Evolutionary conservation across 345 rosid species (phyloP).

Genomic region (Punica granatum): DNA sequence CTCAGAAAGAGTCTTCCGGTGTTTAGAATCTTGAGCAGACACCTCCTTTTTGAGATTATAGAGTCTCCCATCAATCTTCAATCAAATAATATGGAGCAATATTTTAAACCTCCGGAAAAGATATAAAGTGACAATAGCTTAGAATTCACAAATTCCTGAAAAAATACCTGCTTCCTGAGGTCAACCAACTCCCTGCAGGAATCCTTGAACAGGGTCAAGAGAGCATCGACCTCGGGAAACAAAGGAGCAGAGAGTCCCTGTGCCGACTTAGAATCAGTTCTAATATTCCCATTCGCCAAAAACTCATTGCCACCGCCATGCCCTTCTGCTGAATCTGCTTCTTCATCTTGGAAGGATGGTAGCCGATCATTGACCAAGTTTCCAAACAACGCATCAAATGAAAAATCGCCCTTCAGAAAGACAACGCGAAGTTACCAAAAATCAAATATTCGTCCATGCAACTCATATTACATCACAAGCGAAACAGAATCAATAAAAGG

Average conservation of each 20-base stretch:
- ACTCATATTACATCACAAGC: neutral
- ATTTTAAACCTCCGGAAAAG: neutral
- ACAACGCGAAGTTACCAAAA: neutral
- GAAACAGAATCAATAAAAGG: neutral
- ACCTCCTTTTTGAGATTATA: conserved; percentile 86
- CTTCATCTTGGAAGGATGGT: conserved; percentile 84
- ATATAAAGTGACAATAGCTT: neutral
- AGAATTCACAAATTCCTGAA: conserved; percentile 1
- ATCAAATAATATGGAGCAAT: conserved; percentile 11
- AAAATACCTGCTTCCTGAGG: conserved; percentile 79
- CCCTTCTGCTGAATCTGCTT: conserved; percentile 55
- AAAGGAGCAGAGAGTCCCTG: conserved; percentile 58
- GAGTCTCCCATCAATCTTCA: conserved; percentile 85
- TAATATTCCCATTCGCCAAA: conserved; percentile 58
- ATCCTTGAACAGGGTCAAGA: conserved; percentile 76
- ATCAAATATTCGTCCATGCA: neutral
- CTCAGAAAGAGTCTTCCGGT: conserved; percentile 91
- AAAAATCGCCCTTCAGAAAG: conserved; percentile 75
- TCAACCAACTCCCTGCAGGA: conserved; percentile 85
- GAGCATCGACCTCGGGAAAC: conserved; percentile 93
- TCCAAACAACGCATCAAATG: conserved; percentile 92
- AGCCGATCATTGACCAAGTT: conserved; percentile 76
- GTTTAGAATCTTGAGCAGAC: conserved; percentile 83
- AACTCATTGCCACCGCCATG: conserved; percentile 57
- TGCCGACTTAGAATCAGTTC: conserved; percentile 51